Base-by-base conservation (phyloP, 192 early-diverging fungal species). In the Coemansia sp. region DNA sequence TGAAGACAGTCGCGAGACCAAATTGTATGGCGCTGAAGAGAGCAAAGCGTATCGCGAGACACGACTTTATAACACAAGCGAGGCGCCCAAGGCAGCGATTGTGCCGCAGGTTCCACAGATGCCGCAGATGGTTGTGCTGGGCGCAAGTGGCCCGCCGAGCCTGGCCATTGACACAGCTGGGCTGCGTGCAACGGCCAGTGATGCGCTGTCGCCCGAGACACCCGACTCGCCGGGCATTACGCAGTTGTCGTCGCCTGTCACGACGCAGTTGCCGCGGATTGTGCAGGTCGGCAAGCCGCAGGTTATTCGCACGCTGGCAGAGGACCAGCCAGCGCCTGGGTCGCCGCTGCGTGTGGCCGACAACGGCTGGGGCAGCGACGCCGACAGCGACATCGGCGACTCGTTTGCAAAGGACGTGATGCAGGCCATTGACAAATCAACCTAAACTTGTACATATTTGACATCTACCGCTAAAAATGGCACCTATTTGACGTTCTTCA, bases 361-460 rank as follows among this genome's bases (percentile, higher is more conserved):
- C 26, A 67, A 65, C 41, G 66, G 67, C 48, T 78, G 75, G 75
- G 70, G 65, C 38, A 78, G 64, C 48, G 72, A 59, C 26, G 41
- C n/a, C 16, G 66, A 64, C 16, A 39, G 21, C 6, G 58, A 48
- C 23, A 43, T n/a, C 7, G 54, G 52, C 17, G 71, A 59, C 31
- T 72, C 71, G 10, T 67, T 72, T 37, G 66, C 61, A 19, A 66
- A 61, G 29, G 71, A 59, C 11, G 55, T 39, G 50, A 16, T 31
- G 53, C 53, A 43, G 38, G 54, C 53, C n/a, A n/a, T 39, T 22
- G 49, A 26, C 23, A 55, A 55, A 29, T 55, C 53, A n/a, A 12
- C 53, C 53, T 55, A 55, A 27, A 9, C 50, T 52, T 35, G 29
- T 59, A 59, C 39, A 57, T 55, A 55, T 43, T 43, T 43, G 41